Conservation (phyloP, 2,329 filamentous ascomycete genomes). For the Coleophoma crateriformis region DNA sequence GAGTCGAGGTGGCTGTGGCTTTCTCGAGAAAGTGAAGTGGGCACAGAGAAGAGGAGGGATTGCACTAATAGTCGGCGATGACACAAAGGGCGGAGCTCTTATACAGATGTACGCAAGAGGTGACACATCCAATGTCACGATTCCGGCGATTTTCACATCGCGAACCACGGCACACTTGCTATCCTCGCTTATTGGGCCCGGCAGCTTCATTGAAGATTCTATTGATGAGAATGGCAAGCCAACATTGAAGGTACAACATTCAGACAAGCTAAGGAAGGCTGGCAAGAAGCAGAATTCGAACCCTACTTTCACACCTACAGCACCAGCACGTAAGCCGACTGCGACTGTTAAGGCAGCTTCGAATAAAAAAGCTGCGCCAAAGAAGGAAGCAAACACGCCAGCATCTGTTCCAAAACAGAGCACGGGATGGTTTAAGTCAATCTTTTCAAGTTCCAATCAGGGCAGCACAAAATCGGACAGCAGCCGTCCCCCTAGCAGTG, state of each 20-base stretch:
- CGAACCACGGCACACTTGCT: slow-evolving; percentile 90
- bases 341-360: slow-evolving; percentile 20
- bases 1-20: slow-evolving; percentile 90
- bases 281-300: slow-evolving; percentile 20
- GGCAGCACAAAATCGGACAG: slow-evolving; percentile 37
- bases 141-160: slow-evolving; percentile 91
- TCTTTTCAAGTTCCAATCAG: slow-evolving; percentile 32
- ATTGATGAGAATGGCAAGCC: slow-evolving; percentile 56
- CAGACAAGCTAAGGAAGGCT: slow-evolving; percentile 17
- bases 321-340: slow-evolving; percentile 21
- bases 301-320: slow-evolving; percentile 22
- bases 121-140: slow-evolving; percentile 90
- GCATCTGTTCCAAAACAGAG: slow-evolving; percentile 13
- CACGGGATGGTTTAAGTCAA: slow-evolving; percentile 38
- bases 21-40: slow-evolving; percentile 97
- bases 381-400: slow-evolving; percentile 12
- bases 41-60: slow-evolving; percentile 84
- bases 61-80: slow-evolving; percentile 90
- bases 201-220: slow-evolving; percentile 55
- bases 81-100: slow-evolving; percentile 79
- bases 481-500: slow-evolving; percentile 65
- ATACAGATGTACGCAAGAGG: slow-evolving; percentile 99
- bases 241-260: slow-evolving; percentile 45
- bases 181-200: slow-evolving; percentile 76
- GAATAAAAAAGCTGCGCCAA: slow-evolving; percentile 22